Conservation (phyloP, 495 filamentous ascomycete species). For the Talaromyces stipitatus region DNA sequence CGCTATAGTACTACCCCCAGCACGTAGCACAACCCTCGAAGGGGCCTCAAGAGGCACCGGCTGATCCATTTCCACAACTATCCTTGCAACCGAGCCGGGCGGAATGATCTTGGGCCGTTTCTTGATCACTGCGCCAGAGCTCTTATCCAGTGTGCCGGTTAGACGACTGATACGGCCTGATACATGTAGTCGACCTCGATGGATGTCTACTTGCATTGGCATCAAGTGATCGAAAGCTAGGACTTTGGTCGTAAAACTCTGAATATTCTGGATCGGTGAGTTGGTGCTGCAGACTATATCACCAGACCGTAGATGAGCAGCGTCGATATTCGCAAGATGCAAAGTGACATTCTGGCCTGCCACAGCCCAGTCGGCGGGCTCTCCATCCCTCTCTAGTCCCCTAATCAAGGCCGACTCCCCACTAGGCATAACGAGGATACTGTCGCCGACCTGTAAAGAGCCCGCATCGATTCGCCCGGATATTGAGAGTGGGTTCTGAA, state of each 20-base stretch:
- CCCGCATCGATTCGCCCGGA: constrained; percentile 84
- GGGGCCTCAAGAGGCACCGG: constrained; percentile 74
- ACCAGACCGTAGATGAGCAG: constrained; percentile 69
- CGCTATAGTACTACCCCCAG: constrained; percentile 73
- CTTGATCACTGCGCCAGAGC: constrained; percentile 57
- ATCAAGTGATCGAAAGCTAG: constrained; percentile 82
- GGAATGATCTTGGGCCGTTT: constrained; percentile 78
- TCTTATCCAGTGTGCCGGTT: constrained; percentile 67
- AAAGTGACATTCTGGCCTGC: constrained; percentile 84
- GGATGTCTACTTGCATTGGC: constrained; percentile 83
- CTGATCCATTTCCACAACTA: constrained; percentile 64
- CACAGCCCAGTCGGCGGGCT: constrained; percentile 81
- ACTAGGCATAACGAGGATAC: constrained; percentile 69
- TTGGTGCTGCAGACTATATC: constrained; percentile 73
- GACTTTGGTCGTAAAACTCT: constrained; percentile 70
- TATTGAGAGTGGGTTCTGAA: constrained; percentile 66
- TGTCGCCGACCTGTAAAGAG: constrained; percentile 74
- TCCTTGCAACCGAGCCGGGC: constrained; percentile 58
- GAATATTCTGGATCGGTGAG: constrained; percentile 58
- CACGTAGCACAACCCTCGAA: constrained; percentile 71
- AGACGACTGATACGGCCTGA: constrained; percentile 66
- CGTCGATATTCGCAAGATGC: constrained; percentile 79
- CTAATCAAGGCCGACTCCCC: constrained; percentile 72
- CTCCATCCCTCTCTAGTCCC: constrained; percentile 65
- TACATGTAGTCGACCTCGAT: constrained; percentile 73